Conservation (phyloP, 2,329 filamentous ascomycete species). For the Ceratocystis alfenasii region DNA sequence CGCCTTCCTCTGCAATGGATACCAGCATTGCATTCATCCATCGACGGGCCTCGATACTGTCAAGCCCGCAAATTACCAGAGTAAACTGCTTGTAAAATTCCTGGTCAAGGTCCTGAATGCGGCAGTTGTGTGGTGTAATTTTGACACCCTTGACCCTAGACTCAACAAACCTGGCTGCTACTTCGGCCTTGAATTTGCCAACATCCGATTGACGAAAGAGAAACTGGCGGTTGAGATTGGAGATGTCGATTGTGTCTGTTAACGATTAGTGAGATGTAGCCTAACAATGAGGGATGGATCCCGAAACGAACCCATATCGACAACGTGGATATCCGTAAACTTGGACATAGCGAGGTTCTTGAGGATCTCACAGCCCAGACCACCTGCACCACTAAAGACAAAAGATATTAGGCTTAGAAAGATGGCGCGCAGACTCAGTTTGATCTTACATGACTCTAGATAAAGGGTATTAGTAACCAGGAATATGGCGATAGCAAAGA, state of each 20-base stretch:
- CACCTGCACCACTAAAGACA: conserved; percentile 68
- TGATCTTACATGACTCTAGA: conserved; percentile 39
- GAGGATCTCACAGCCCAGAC: conserved; percentile 87
- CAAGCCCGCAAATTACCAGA: conserved; percentile 82
- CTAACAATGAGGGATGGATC: neutral
- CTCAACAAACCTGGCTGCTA: conserved; percentile 85
- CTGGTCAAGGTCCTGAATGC: conserved; percentile 93
- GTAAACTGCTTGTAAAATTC: conserved; percentile 97
- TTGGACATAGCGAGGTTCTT: conserved; percentile 92
- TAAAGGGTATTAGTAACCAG: neutral
- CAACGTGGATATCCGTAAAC: conserved; percentile 95
- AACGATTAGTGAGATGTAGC: conserved; percentile 16
- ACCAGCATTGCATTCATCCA: conserved; percentile 97
- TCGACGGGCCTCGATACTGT: conserved; percentile 92
- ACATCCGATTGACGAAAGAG: conserved; percentile 87
- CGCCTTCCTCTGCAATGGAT: conserved; percentile 66
- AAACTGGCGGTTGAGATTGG: conserved; percentile 94
- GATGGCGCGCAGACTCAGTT: conserved; percentile 22
- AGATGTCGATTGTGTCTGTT: conserved; percentile 91
- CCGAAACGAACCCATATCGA: conserved; percentile 70
- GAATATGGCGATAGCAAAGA: neutral
- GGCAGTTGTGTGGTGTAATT: conserved; percentile 87
- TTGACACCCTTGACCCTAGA: conserved; percentile 76
- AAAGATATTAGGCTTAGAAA: conserved; percentile 23
- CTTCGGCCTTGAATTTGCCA: conserved; percentile 84